These are phyloP conservation scores for Alternaria gansuensis DNA, from an alignment of 2,329 filamentous ascomycete species.

Conservation along the genomic window DNA sequence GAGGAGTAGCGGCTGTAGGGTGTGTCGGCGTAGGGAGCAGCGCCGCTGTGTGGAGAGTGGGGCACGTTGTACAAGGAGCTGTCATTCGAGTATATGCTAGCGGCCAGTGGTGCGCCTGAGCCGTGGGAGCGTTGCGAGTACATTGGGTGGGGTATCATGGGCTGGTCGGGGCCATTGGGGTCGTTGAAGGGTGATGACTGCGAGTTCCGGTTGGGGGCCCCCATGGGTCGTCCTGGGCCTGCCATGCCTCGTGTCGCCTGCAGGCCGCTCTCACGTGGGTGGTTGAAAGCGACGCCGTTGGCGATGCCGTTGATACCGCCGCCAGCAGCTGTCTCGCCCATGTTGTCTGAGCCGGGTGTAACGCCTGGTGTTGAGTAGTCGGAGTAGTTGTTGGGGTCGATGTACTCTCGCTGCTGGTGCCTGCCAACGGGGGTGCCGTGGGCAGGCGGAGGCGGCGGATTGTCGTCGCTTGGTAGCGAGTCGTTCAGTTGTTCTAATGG, in stretches of 20 bases:
- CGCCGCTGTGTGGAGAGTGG: conserved; percentile 43
- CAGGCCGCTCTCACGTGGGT: conserved; percentile 67
- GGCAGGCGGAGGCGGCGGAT: conserved; percentile 48
- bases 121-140: conserved; percentile 36
- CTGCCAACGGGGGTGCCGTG: conserved; percentile 44
- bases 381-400: conserved; percentile 46
- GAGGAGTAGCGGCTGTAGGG: conserved; percentile 70
- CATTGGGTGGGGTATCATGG: conserved; percentile 33
- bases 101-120: conserved; percentile 41
- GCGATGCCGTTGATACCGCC: conserved; percentile 75
- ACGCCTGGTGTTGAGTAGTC: conserved; percentile 50
- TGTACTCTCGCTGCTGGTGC: conserved; percentile 41
- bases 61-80: conserved; percentile 61
- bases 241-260: conserved; percentile 64
- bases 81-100: conserved; percentile 47
- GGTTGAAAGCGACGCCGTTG: conserved; percentile 67
- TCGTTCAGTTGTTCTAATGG: conserved; percentile 39
- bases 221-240: conserved; percentile 33
- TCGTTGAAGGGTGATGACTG: conserved; percentile 42
- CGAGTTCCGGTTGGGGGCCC: conserved; percentile 35
- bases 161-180: conserved; percentile 35
- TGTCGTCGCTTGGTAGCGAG: conserved; percentile 29
- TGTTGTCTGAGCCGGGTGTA: conserved; percentile 72
- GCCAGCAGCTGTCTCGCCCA: conserved; percentile 66
- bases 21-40: conserved; percentile 65